These are phyloP conservation scores for Mayamaea pseudoterrestris DNA, from an alignment of 108 stramenopile genomes.

Conservation along the genomic window DNA sequence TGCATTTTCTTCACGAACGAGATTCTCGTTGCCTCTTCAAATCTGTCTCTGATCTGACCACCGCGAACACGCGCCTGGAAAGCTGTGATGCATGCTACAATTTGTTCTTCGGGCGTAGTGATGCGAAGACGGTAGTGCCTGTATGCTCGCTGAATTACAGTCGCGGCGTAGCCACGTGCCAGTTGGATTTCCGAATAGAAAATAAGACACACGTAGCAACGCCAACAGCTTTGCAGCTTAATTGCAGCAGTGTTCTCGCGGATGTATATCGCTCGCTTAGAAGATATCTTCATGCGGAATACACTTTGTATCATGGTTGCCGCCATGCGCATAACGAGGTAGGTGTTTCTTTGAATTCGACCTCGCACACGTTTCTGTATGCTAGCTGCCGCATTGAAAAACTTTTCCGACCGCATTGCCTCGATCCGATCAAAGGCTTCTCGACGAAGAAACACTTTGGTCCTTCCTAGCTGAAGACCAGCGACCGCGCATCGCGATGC, in stretches of 20 bases:
- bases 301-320: constrained; percentile 66
- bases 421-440: constrained; percentile 85
- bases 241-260: constrained; percentile 20
- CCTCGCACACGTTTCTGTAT: constrained; percentile 70
- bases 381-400: constrained; percentile 38
- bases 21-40: constrained; percentile 2
- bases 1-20: not conserved
- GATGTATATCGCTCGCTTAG: not conserved
- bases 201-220: constrained; percentile 27
- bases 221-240: constrained; percentile 45
- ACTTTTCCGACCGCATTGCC: constrained; percentile 47
- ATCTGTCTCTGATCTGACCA: constrained; percentile 5
- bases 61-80: constrained; percentile 37
- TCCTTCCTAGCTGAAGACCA: constrained; percentile 79
- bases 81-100: constrained; percentile 22
- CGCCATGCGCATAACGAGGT: constrained; percentile 26
- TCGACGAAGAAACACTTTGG: constrained; percentile 83
- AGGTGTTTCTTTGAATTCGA: constrained; percentile 34
- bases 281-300: constrained; percentile 38
- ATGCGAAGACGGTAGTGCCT: constrained; percentile 9
- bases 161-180: constrained; percentile 24
- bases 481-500: constrained; percentile 67
- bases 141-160: constrained; percentile 33
- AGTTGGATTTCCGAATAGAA: constrained; percentile 36
- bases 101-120: constrained; percentile 15